Conservation (phyloP, 768 basidiomycete genomes). For the Naganishia vishniacii region DNA sequence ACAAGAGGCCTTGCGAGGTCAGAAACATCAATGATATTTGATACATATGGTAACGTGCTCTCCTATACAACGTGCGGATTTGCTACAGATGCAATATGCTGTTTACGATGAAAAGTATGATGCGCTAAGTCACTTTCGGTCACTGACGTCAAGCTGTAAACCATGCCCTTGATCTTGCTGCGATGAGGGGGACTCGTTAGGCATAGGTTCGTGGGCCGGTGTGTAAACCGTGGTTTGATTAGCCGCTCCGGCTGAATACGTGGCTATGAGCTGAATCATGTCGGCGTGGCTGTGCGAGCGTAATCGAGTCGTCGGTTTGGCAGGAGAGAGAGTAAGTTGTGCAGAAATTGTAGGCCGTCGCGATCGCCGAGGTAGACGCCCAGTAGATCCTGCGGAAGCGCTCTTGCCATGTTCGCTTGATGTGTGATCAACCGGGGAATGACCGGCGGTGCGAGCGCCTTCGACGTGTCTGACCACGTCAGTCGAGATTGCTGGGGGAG, state of each 20-base stretch:
- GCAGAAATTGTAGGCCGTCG: conserved; percentile 19
- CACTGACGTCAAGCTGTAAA: background rate
- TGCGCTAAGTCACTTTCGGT: background rate
- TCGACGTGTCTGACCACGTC: background rate
- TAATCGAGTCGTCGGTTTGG: conserved; percentile 26
- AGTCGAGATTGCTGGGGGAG: background rate
- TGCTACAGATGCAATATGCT: background rate
- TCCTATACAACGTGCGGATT: conserved; percentile 6
- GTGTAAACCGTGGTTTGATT: conserved; percentile 44
- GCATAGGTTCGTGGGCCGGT: conserved; percentile 17
- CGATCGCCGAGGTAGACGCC: background rate
- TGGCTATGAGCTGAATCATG: conserved; percentile 41
- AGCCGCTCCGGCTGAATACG: conserved; percentile 44
- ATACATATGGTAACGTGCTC: no score
- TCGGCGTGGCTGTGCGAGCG: conserved; percentile 42
- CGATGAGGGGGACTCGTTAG: background rate
- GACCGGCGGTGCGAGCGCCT: background rate
- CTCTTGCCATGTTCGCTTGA: background rate
- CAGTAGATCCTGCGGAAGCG: background rate
- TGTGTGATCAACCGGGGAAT: background rate
- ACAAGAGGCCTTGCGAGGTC: background rate
- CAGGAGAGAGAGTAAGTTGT: conserved; percentile 21
- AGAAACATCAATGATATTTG: background rate
- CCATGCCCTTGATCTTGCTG: background rate
- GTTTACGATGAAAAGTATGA: no score